Evolutionary conservation across 2,329 filamentous ascomycete species (phyloP).

Genomic region (Trichophyton benhamiae): DNA sequence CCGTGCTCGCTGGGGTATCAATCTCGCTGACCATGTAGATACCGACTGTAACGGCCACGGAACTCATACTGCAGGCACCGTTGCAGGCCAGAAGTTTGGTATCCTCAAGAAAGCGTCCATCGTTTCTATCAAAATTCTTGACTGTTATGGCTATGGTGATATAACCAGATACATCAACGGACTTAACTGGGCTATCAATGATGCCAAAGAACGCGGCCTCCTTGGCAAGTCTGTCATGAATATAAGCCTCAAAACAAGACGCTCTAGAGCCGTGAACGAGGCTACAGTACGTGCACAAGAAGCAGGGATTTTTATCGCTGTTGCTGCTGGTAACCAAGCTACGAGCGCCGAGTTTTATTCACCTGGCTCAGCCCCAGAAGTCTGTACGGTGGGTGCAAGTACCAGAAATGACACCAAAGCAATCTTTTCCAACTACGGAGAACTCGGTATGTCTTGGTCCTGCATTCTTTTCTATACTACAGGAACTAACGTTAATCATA

Average conservation of each 20-base stretch:
- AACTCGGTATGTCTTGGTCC: slow-evolving; percentile 19
- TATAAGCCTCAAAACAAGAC: slow-evolving; percentile 26
- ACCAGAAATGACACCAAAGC: slow-evolving; percentile 23
- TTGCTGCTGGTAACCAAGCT: slow-evolving; percentile 32
- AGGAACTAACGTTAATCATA: neutral
- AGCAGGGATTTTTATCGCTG: slow-evolving; percentile 29
- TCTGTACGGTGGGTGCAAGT: slow-evolving; percentile 33
- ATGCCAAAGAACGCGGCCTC: slow-evolving; percentile 21
- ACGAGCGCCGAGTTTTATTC: slow-evolving; percentile 17
- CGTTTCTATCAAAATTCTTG: slow-evolving; percentile 40
- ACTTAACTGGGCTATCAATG: slow-evolving; percentile 31
- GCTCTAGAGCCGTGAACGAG: slow-evolving; percentile 27
- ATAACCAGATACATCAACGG: slow-evolving; percentile 38
- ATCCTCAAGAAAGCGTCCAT: slow-evolving; percentile 28
- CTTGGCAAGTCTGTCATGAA: slow-evolving; percentile 25
- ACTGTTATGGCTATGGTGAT: slow-evolving; percentile 34
- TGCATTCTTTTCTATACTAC: neutral
- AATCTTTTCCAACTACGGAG: slow-evolving; percentile 31
- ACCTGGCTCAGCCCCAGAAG: slow-evolving; percentile 29
- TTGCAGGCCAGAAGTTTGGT: slow-evolving; percentile 25
- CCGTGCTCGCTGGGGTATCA: slow-evolving; percentile 26
- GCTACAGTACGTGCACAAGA: slow-evolving; percentile 27
- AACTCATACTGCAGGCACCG: slow-evolving; percentile 30
- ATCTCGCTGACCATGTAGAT: slow-evolving; percentile 17
- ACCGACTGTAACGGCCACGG: slow-evolving; percentile 26